Base-by-base conservation (phyloP, 441 rosid genomes). In the Euphorbia celastroides region DNA sequence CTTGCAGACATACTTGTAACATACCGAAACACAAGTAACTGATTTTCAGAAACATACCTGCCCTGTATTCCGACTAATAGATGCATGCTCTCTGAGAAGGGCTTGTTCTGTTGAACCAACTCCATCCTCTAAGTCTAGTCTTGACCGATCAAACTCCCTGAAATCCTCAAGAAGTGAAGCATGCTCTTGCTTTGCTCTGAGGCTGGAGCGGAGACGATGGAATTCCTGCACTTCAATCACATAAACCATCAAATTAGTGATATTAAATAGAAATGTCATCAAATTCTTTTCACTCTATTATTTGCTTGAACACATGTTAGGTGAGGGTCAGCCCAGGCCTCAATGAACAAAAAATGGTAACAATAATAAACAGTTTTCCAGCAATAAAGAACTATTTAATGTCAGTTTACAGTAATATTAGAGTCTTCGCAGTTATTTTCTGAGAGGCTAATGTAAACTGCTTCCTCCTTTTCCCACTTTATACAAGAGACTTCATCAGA, bases 161-260 rank as follows among this genome's bases (percentile, higher is more conserved):
- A 89, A 89, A 77, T 94, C 99, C 58, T 94, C 96, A 66, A 94
- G 93, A 60, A 91, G 89, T 64, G 94, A 88, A 82, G 96, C 97
- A 74, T 91, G 96, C 70, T 94, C 97, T 77, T 84, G 86, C 79
- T 91, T 94, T 57, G 94, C 92, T 81, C 83, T 89, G 64, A 91
- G 88, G 82, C 88, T 86, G 64, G 96, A 91, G 42, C 88, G 90
- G 52, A 89, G 96, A 74, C 96, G 92, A 74, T 85, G 83, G 79
- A 91, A 94, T 79, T 94, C 99, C 99, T 94, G 93, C 96, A 85
- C 75, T 82, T 83, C 52, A 73, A 51, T 70, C 57, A 70, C 65
- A 57, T 19, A 60, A 23, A 74, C 48, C 63, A 76, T 61, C 66
- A 67, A 22, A 71, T 77, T 69, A 76, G 67, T 48, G 66, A 68